Percentiles rank a stretch among this genome's conserved stretches.
Evolutionary conservation across 208 protist genomes (phyloP).

Genomic region (Blastocrithidia nonstop): DNA sequence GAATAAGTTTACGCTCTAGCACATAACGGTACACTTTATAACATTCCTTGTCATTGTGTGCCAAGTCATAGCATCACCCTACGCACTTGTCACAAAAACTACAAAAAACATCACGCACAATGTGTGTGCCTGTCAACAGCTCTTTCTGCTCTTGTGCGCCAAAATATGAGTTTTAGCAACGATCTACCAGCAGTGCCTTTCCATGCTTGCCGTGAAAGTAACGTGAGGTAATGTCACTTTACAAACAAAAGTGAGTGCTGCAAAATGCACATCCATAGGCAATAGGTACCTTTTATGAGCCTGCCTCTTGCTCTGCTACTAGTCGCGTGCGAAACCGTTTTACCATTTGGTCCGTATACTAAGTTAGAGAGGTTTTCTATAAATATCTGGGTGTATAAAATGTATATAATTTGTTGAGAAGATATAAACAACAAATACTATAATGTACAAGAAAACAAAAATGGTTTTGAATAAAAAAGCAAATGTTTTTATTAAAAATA

Average conservation of each 20-base stretch:
- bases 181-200: constrained; percentile 46
- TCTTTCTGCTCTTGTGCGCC: constrained; percentile 59
- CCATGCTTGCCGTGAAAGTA: constrained; percentile 62
- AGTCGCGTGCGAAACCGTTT: constrained; percentile 22
- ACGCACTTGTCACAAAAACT: constrained; percentile 51
- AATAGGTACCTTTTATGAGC: too few species aligned
- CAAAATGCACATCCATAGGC: constrained; percentile 64
- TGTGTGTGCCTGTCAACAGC: constrained; percentile 61
- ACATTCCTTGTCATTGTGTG: constrained; percentile 50
- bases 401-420: too few species aligned
- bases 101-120: constrained; percentile 68
- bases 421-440: too few species aligned
- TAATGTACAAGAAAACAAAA: too few species aligned
- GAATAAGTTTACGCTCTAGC: constrained; percentile 44
- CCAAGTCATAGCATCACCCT: constrained; percentile 76
- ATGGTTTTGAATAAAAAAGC: too few species aligned
- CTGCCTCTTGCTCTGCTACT: constrained; percentile 9
- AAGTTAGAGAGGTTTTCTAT: too few species aligned
- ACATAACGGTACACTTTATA: constrained; percentile 74
- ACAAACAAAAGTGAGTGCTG: constrained; percentile 42
- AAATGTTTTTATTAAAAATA: too few species aligned
- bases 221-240: constrained; percentile 41
- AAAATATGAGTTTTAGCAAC: constrained; percentile 61
- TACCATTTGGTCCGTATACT: constrained; percentile 24
- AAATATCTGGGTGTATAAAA: too few species aligned